Conservation (phyloP, 2,329 filamentous ascomycete genomes). For the Sclerotinia nivalis region DNA sequence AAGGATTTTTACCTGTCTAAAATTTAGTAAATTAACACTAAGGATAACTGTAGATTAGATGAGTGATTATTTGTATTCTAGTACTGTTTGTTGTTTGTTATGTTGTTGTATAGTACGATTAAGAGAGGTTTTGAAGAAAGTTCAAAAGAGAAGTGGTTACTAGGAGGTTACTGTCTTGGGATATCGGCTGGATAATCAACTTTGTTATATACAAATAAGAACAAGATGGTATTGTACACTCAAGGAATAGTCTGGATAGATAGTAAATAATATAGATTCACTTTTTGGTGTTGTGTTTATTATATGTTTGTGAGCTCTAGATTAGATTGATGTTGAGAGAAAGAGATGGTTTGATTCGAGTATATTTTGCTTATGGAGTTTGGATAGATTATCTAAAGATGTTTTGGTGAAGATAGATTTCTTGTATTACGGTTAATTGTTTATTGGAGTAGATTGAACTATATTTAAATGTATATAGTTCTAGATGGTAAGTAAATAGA, state of each 20-base stretch:
- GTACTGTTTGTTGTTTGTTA: background rate
- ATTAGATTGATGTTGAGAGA: background rate
- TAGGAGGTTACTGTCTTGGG: background rate
- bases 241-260: background rate
- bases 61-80: background rate
- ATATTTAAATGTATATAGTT: background rate
- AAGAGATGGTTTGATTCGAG: background rate
- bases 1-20: background rate
- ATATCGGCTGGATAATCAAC: background rate
- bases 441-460: background rate
- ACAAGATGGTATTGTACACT: background rate
- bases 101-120: background rate
- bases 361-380: background rate
- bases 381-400: background rate
- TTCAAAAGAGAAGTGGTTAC: background rate
- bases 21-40: background rate
- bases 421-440: background rate
- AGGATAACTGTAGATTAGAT: too few species aligned
- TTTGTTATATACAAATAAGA: background rate
- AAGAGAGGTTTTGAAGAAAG: background rate
- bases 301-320: background rate
- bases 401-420: fast-evolving
- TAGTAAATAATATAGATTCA: background rate
- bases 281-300: fast-evolving
- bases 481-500: background rate